Evolutionary conservation across 306 rosid genomes (phyloP).

Genomic region (Medicago lupulina): DNA sequence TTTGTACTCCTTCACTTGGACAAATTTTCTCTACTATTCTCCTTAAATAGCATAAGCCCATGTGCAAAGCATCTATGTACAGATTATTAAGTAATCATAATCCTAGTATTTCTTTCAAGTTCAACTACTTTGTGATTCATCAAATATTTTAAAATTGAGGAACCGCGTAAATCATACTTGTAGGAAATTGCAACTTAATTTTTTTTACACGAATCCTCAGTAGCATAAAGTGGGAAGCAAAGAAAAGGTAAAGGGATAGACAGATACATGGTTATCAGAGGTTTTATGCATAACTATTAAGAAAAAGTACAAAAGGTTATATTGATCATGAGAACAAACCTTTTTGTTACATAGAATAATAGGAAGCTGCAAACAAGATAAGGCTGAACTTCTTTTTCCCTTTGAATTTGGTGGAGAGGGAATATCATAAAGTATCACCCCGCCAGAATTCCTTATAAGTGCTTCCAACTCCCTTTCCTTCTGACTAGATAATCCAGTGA

Average conservation of each 20-base stretch:
- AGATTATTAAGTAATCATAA: not conserved
- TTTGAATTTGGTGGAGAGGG: constrained; percentile 64
- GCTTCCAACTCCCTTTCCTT: constrained; percentile 65
- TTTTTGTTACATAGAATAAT: constrained; percentile 69
- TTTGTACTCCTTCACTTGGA: not conserved
- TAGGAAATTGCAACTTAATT: constrained; percentile 19
- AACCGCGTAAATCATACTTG: not conserved
- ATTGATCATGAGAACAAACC: constrained; percentile 55
- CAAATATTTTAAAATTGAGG: constrained; percentile 14
- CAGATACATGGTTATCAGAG: constrained; percentile 5
- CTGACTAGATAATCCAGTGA: constrained; percentile 77
- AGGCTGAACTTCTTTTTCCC: constrained; percentile 53
- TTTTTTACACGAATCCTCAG: constrained; percentile 9
- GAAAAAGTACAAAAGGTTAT: constrained; percentile 16
- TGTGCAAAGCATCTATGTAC: not conserved
- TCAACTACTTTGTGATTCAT: not conserved
- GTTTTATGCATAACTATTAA: constrained; percentile 4
- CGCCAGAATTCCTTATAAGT: constrained; percentile 75
- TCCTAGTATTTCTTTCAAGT: not conserved
- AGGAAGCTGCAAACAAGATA: constrained; percentile 56
- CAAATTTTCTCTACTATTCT: not conserved
- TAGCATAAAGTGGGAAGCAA: constrained; percentile 26
- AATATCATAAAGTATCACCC: constrained; percentile 69
- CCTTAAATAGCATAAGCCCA: constrained; percentile 8
- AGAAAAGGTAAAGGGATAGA: not conserved